Evolutionary conservation across 495 filamentous ascomycete genomes (phyloP), one percentile per base, ranked within the genome.

Genomic region (Penicillium coffeae): DNA sequence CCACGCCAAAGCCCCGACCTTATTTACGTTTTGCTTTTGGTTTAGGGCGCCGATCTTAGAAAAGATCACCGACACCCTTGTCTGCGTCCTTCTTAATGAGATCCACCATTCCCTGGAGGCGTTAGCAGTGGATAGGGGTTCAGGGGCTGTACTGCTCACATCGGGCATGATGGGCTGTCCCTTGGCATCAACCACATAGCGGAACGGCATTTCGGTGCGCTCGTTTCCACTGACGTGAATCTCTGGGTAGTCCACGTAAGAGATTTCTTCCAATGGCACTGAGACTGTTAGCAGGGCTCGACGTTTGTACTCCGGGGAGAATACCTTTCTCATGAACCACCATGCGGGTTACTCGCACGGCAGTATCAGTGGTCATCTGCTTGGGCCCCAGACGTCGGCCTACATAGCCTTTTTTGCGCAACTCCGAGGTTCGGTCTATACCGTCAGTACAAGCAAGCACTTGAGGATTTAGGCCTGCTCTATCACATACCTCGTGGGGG

Each of bases 281-380:
- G 0, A 40, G 10, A 15, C n/a, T 21, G 14, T 43, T 21, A 50
- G 15, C 22, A 1, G n/a, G 8, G 2, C n/a, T n/a, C n/a, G n/a
- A n/a, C n/a, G n/a, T n/a, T n/a, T n/a, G n/a, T n/a, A n/a, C n/a
- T n/a, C n/a, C n/a, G n/a, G n/a, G n/a, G n/a, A n/a, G n/a, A n/a
- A n/a, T 49, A 95, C 91, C 76, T 72, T 87, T 85, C 38, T 88
- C 81, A 52, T 95, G 85, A 8, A 91, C 79, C 13, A 97, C 86
- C 62, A 94, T 81, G 48, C 94, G 81, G 32, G 93, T 96, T 8
- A 96, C 93, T 49, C 93, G 77, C 27, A 95, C 93, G 1, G 93
- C 93, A 14, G 93, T 98, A 67, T 98, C 93, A 0, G 93, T 98
- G 8, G 93, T 97, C 93, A 98, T 97, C 68, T 98, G 93, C 56